These are phyloP conservation scores for Saksenaea vasiformis DNA, from an alignment of 371 early-diverging fungal species.

Conservation along the genomic window DNA sequence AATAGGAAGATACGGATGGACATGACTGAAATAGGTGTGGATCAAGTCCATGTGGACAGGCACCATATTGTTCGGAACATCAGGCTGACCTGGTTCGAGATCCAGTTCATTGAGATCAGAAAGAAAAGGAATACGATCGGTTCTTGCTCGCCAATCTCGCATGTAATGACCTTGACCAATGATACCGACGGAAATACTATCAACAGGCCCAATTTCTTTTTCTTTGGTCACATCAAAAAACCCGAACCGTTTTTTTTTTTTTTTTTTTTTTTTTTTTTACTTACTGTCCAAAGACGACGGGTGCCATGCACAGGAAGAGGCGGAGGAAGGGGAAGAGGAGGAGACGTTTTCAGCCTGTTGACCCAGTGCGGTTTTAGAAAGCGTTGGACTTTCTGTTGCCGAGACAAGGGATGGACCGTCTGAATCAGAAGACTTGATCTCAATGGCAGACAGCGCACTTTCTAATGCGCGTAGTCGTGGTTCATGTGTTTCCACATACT, in stretches of 20 bases:
- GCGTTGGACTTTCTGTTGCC: not conserved
- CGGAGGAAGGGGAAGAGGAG: too few species aligned
- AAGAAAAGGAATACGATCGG: conserved; percentile 26
- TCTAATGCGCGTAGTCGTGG: conserved; percentile 39
- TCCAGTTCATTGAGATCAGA: conserved; percentile 7
- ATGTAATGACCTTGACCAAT: conserved; percentile 10
- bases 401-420: not conserved
- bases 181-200: not conserved
- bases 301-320: not conserved
- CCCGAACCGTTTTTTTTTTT: not conserved
- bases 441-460: conserved; percentile 25
- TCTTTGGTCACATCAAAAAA: not conserved
- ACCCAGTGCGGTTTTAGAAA: not conserved
- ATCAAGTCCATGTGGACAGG: conserved; percentile 20
- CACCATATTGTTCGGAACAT: not conserved
- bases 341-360: not conserved
- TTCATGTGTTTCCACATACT: conserved; percentile 49
- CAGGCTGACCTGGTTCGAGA: not conserved
- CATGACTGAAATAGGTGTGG: conserved; percentile 48
- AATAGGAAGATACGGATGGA: conserved; percentile 63
- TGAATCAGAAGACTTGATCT: conserved; percentile 8
- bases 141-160: conserved; percentile 6
- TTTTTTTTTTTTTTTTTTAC: not conserved
- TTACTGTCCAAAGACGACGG: not conserved
- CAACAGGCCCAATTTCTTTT: not conserved